phyloP scores from a whole-genome alignment of 768 basidiomycete genomes.

The Boletus reticulatus region DNA sequence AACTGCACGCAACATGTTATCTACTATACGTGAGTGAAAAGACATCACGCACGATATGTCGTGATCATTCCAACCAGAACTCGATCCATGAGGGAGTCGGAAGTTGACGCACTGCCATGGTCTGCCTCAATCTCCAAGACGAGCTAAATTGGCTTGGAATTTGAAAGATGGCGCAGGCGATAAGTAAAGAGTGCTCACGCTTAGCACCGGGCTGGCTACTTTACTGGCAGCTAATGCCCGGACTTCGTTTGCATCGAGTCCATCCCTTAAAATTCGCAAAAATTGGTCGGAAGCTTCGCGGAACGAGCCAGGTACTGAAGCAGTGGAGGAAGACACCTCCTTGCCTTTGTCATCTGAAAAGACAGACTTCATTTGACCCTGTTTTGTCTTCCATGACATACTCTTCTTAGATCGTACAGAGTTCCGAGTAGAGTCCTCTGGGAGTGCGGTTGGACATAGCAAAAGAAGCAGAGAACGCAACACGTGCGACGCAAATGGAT shows the following conservation, averaged over 20 bases:
- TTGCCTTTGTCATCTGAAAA: conserved; percentile 49
- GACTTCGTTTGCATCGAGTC: conserved; percentile 67
- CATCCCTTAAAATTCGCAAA: conserved; percentile 51
- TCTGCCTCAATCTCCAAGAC: conserved; percentile 81
- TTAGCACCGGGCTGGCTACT: conserved; percentile 73
- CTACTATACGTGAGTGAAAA: background rate
- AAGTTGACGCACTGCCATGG: conserved; percentile 51
- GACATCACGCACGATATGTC: conserved; percentile 48
- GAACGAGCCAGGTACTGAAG: conserved; percentile 48
- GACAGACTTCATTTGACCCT: conserved; percentile 79
- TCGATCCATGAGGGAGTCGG: conserved; percentile 78
- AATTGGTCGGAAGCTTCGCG: conserved; percentile 39
- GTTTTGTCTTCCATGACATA: conserved; percentile 75
- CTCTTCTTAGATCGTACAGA: conserved; percentile 83
- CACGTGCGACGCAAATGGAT: conserved; percentile 91
- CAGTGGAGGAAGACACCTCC: conserved; percentile 26
- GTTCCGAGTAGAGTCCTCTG: conserved; percentile 36
- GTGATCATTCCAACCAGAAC: conserved; percentile 76
- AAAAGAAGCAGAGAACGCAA: conserved; percentile 76
- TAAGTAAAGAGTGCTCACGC: conserved; percentile 43
- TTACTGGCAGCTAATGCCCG: conserved; percentile 73
- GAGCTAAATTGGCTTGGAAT: conserved; percentile 47
- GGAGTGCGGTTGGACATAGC: conserved; percentile 59
- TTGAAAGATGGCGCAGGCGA: conserved; percentile 6
- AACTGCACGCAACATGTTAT: conserved; percentile 31